These are phyloP conservation scores for Leccinum subgranulosum DNA, from an alignment of 768 basidiomycete species.

Conservation along the genomic window DNA sequence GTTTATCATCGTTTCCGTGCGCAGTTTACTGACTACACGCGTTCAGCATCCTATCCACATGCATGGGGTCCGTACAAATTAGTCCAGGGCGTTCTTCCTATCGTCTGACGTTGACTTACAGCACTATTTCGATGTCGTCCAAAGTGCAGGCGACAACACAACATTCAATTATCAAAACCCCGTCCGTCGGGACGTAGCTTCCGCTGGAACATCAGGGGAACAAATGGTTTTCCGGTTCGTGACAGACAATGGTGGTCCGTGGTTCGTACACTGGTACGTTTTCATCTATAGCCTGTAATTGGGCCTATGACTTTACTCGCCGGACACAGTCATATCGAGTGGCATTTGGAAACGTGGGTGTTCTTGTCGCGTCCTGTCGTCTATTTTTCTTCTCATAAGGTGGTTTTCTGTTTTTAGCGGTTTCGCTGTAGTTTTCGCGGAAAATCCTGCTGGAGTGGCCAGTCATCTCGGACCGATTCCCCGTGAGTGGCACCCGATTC, in stretches of 20 bases:
- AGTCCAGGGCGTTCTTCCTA: background rate
- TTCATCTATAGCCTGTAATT: background rate
- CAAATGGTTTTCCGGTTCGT: slow-evolving; percentile 52
- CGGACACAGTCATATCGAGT: slow-evolving; percentile 26
- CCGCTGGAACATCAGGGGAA: slow-evolving; percentile 31
- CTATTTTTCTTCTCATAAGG: background rate
- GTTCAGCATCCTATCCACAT: slow-evolving; percentile 29
- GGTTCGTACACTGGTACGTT: slow-evolving; percentile 33
- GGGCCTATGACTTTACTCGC: background rate
- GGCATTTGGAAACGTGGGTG: slow-evolving; percentile 26
- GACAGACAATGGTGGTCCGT: slow-evolving; percentile 64
- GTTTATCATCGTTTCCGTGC: background rate
- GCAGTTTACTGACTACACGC: background rate
- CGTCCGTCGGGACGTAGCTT: slow-evolving; percentile 32
- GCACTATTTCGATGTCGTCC: slow-evolving; percentile 37
- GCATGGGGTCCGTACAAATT: slow-evolving; percentile 22
- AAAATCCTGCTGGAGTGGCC: slow-evolving; percentile 17
- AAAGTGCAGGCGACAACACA: slow-evolving; percentile 23
- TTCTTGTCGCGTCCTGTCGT: background rate
- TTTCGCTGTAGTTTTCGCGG: slow-evolving; percentile 26
- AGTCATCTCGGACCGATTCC: slow-evolving; percentile 15
- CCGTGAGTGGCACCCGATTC: slow-evolving; percentile 4
- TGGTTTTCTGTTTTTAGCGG: slow-evolving; percentile 13
- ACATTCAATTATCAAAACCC: slow-evolving; percentile 36
- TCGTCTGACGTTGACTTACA: slow-evolving; percentile 9